A percentile compares a stretch with the other conserved stretches of the same genome.
Conservation (phyloP, 1,284 basidiomycete genomes). For the Retiboletus flavoniger region DNA sequence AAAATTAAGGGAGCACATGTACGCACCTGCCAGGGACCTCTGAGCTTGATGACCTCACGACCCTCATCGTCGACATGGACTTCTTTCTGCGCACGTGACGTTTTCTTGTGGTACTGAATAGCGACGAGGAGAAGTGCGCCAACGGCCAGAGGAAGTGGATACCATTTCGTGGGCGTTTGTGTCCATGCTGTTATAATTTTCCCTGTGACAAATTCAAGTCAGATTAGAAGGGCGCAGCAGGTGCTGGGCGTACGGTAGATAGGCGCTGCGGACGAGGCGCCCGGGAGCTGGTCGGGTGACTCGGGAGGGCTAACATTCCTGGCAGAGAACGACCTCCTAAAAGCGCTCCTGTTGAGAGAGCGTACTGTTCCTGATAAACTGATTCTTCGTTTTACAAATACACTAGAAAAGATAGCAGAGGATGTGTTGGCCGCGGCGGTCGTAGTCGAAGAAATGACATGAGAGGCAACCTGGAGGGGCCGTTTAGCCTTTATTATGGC, state of each 20-base stretch:
- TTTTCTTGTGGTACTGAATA: slow-evolving; percentile 75
- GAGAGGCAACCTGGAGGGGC: slow-evolving; percentile 51
- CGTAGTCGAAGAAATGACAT: slow-evolving; percentile 44
- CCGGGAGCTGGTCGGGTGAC: slow-evolving; percentile 29
- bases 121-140: slow-evolving; percentile 85
- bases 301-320: slow-evolving; percentile 32
- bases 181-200: slow-evolving; percentile 77
- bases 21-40: slow-evolving; percentile 93
- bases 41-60: slow-evolving; percentile 68
- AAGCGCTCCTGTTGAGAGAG: slow-evolving; percentile 25
- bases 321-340: slow-evolving; percentile 46
- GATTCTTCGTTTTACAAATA: slow-evolving; percentile 45
- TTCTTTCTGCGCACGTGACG: slow-evolving; percentile 48
- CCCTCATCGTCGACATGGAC: slow-evolving; percentile 76
- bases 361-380: slow-evolving; percentile 39
- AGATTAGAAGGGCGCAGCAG: neutral
- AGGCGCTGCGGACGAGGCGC: slow-evolving; percentile 39
- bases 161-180: slow-evolving; percentile 91
- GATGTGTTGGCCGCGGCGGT: slow-evolving; percentile 53
- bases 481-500: slow-evolving; percentile 42
- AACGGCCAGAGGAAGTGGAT: slow-evolving; percentile 89
- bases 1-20: neutral
- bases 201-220: slow-evolving; percentile 33
- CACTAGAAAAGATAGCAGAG: slow-evolving; percentile 49
- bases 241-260: slow-evolving; percentile 47